phyloP scores from a whole-genome alignment of 148 eudicot species.

The Tetragonia tetragonoides region DNA sequence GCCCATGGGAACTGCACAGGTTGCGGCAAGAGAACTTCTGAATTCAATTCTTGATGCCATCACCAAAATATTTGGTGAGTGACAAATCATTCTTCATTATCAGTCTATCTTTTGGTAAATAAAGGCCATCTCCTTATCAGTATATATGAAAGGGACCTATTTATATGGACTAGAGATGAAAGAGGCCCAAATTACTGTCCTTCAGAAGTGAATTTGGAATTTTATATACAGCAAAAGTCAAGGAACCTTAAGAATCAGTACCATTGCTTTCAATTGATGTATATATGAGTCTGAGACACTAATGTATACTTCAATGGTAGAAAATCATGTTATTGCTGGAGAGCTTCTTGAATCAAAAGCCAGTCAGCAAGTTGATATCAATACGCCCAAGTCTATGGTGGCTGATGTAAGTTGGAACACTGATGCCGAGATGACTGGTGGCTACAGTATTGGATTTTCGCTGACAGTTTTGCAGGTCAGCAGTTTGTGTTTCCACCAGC shows the following conservation, averaged over 20 bases:
- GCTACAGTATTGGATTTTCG: constrained; percentile 87
- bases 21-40: constrained; percentile 84
- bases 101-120: not conserved
- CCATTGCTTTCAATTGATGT: constrained; percentile 3
- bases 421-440: constrained; percentile 89
- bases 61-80: constrained; percentile 84
- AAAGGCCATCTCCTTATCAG: not conserved
- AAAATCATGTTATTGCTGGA: constrained; percentile 93
- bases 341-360: constrained; percentile 91
- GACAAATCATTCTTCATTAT: constrained; percentile 12
- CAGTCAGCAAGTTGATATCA: constrained; percentile 69
- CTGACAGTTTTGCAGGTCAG: constrained; percentile 86
- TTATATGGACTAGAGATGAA: not conserved
- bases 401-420: constrained; percentile 68
- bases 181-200: not conserved
- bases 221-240: not conserved
- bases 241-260: not conserved
- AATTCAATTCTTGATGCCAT: constrained; percentile 73
- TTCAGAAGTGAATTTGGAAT: not conserved
- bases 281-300: constrained; percentile 10
- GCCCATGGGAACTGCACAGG: constrained; percentile 90
- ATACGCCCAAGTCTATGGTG: constrained; percentile 72
- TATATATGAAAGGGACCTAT: not conserved
- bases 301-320: constrained; percentile 36
- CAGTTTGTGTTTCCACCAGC: constrained; percentile 5